Evolutionary conservation across 78 protist genomes (phyloP).

Genomic region (Pelomyxa schiedti): DNA sequence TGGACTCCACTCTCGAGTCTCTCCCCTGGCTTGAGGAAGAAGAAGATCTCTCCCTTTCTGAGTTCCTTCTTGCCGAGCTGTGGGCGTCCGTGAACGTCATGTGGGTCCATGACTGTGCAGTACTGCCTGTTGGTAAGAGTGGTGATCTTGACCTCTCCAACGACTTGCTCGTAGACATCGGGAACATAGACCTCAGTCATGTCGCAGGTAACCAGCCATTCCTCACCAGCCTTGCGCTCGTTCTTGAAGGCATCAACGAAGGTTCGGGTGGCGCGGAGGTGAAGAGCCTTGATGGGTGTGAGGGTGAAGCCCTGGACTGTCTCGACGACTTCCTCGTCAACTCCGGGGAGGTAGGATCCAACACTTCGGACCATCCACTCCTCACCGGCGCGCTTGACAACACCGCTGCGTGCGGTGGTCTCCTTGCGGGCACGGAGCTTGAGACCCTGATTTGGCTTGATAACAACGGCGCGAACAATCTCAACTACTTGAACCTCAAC

Average conservation of each 20-base stretch:
- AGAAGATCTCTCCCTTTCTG: slow-evolving; percentile 58
- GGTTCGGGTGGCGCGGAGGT: slow-evolving; percentile 56
- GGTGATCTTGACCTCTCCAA: slow-evolving; percentile 49
- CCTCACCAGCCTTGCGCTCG: slow-evolving; percentile 63
- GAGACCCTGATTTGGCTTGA: slow-evolving; percentile 60
- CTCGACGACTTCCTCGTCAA: slow-evolving; percentile 60
- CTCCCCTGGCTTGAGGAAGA: slow-evolving; percentile 84
- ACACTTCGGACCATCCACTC: slow-evolving; percentile 63
- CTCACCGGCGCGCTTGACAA: slow-evolving; percentile 63
- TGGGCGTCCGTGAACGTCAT: slow-evolving; percentile 37
- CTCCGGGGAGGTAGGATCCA: slow-evolving; percentile 60
- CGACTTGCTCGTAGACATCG: slow-evolving; percentile 67
- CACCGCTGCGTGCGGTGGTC: slow-evolving; percentile 16
- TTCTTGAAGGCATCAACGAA: slow-evolving; percentile 40
- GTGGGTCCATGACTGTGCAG: slow-evolving; percentile 75
- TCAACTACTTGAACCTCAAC: slow-evolving; percentile 50
- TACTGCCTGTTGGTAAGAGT: slow-evolving; percentile 72
- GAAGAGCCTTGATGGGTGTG: slow-evolving; percentile 71
- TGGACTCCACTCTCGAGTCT: slow-evolving; percentile 46
- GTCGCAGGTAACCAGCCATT: slow-evolving; percentile 67
- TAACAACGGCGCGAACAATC: slow-evolving; percentile 42
- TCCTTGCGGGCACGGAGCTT: slow-evolving; percentile 59
- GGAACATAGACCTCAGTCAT: slow-evolving; percentile 63
- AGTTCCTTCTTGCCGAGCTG: slow-evolving; percentile 66
- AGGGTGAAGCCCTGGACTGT: slow-evolving; percentile 44